phyloP scores from a whole-genome alignment of 345 rosid species.

The Pugionium cornutum region DNA sequence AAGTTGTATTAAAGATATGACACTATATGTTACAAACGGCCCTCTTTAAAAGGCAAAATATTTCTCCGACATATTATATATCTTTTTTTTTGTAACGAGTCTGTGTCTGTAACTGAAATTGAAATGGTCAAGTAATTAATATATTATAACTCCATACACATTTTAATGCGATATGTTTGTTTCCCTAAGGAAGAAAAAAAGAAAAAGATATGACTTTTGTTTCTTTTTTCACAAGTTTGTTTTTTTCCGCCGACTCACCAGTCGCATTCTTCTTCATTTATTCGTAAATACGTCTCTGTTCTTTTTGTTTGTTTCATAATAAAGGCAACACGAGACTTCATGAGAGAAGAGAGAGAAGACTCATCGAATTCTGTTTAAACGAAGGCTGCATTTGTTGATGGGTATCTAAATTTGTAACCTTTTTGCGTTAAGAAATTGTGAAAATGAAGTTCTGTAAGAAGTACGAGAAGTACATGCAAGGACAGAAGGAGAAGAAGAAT shows the following conservation, averaged over 20 bases:
- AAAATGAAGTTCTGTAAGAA: conserved; percentile 92
- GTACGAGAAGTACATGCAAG: conserved; percentile 79
- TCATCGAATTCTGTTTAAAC: not conserved
- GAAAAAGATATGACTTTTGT: conserved; percentile 18
- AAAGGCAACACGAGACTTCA: conserved; percentile 22
- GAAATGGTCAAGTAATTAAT: not conserved
- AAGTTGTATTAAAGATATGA: not conserved
- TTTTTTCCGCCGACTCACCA: conserved; percentile 25
- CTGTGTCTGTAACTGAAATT: not conserved
- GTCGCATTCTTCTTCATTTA: conserved; percentile 4
- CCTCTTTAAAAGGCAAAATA: not conserved
- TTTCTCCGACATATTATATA: not conserved
- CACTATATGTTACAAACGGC: too few species aligned
- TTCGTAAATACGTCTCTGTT: conserved; percentile 32
- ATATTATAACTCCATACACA: conserved; percentile 14
- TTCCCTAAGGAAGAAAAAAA: not conserved
- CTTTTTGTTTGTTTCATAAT: not conserved
- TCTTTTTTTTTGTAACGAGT: not conserved
- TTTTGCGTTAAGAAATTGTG: not conserved
- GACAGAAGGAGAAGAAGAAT: conserved; percentile 55
- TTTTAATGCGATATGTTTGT: conserved; percentile 11
- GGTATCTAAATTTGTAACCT: conserved; percentile 34
- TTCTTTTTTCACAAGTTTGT: not conserved
- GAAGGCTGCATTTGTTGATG: conserved; percentile 34
- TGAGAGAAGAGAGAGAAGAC: not conserved